These are phyloP conservation scores for Stagonosporopsis rhizophila DNA, from an alignment of 2,329 filamentous ascomycete species.

Conservation along the genomic window DNA sequence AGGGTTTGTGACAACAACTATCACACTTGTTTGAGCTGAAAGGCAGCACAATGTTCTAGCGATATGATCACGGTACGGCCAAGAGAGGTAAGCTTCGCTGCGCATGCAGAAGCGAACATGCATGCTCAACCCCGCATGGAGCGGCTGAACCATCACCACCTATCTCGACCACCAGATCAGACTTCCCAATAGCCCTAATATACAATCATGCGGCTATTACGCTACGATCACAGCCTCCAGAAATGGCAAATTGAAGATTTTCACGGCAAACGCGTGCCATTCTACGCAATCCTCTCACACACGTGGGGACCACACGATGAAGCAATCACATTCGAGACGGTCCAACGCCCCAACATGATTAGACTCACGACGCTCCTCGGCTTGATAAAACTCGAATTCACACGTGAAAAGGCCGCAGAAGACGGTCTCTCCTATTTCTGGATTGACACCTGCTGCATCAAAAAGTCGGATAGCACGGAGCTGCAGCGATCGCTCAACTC, in stretches of 20 bases:
- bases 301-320: neutral
- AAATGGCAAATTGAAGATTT: neutral
- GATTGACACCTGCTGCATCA: conserved; percentile 2
- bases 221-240: neutral
- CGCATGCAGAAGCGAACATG: neutral
- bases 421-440: neutral
- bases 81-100: neutral
- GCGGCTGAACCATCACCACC: no score
- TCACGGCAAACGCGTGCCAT: neutral
- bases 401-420: no score
- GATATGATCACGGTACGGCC: neutral
- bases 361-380: no score
- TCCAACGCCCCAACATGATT: no score
- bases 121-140: neutral
- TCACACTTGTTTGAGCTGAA: neutral
- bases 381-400: no score
- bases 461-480: neutral
- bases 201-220: no score
- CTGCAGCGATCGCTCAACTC: neutral
- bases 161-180: no score
- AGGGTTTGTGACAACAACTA: neutral
- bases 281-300: neutral
- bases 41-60: neutral
- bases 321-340: no score
- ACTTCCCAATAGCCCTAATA: no score